These are phyloP conservation scores for Circinella minor DNA, from an alignment of 371 early-diverging fungal species.

Conservation along the genomic window DNA sequence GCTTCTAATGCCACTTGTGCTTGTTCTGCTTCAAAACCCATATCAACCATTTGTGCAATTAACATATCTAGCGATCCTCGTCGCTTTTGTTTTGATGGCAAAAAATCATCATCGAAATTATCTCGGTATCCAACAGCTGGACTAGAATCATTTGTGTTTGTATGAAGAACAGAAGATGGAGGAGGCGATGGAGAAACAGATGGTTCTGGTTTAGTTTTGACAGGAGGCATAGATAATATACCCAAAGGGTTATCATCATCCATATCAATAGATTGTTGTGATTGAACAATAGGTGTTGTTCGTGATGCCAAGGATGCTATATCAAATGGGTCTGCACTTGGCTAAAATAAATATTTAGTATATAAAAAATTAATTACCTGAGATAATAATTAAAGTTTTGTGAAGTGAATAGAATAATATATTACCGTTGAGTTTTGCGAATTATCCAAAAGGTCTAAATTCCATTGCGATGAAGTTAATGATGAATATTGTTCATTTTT, in stretches of 20 bases:
- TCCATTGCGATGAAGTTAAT: slow-evolving; percentile 44
- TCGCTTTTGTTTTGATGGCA: neutral
- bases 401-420: neutral
- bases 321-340: slow-evolving; percentile 46
- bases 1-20: slow-evolving; percentile 70
- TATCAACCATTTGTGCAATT: slow-evolving; percentile 72
- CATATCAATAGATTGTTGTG: slow-evolving; percentile 12
- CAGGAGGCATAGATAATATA: slow-evolving; percentile 38
- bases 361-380: neutral
- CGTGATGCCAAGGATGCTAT: slow-evolving; percentile 26
- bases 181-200: slow-evolving; percentile 17
- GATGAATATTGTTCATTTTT: slow-evolving; percentile 3
- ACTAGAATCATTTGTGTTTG: neutral
- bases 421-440: slow-evolving; percentile 14
- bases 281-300: slow-evolving; percentile 14
- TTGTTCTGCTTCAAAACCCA: slow-evolving; percentile 75
- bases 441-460: slow-evolving; percentile 55
- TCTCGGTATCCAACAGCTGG: neutral
- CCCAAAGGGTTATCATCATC: slow-evolving; percentile 52
- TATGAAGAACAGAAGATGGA: neutral
- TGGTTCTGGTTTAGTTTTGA: slow-evolving; percentile 7
- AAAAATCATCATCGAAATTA: neutral
- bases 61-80: slow-evolving; percentile 31
- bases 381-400: neutral
- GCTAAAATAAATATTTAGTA: slow-evolving; percentile 12